A percentile compares a stretch with the other conserved stretches of the same genome.
phyloP scores from a whole-genome alignment of 345 rosid species.

The Ceriops tagal region DNA sequence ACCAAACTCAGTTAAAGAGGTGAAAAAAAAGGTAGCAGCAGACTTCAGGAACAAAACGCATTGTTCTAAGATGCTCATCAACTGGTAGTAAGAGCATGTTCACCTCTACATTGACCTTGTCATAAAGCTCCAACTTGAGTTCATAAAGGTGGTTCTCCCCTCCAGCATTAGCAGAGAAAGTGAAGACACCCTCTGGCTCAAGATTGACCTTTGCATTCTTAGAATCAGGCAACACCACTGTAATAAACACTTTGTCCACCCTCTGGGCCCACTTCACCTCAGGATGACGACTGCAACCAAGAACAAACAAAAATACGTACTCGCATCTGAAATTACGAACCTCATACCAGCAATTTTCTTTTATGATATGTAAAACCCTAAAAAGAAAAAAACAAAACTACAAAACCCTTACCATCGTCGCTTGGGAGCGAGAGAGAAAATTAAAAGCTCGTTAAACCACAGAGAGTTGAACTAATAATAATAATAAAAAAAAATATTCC shows the following conservation, averaged over 20 bases:
- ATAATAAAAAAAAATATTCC: neutral
- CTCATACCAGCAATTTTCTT: neutral
- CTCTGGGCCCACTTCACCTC: conserved; percentile 93
- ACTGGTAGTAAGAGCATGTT: neutral
- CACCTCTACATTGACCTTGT: conserved; percentile 83
- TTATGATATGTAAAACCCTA: too few relatives aligned
- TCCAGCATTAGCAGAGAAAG: conserved; percentile 72
- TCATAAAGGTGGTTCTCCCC: conserved; percentile 53
- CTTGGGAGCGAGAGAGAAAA: neutral
- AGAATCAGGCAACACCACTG: conserved; percentile 62
- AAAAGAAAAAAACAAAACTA: too few relatives aligned
- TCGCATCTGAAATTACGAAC: neutral
- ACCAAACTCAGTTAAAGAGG: too few relatives aligned
- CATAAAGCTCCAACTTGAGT: conserved; percentile 71
- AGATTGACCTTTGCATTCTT: conserved; percentile 73
- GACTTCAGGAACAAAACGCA: too few relatives aligned
- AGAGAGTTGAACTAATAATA: neutral
- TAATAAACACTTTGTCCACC: conserved; percentile 60
- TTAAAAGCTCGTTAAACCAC: neutral
- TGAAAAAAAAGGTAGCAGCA: neutral
- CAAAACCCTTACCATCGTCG: too few relatives aligned
- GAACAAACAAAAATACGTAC: too few relatives aligned
- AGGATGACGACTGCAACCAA: conserved; percentile 61
- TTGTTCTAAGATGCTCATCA: neutral
- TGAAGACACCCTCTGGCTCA: conserved; percentile 71